Evolutionary conservation across 169 alveolate species (phyloP).

Genomic region (Eimeria falciformis): DNA sequence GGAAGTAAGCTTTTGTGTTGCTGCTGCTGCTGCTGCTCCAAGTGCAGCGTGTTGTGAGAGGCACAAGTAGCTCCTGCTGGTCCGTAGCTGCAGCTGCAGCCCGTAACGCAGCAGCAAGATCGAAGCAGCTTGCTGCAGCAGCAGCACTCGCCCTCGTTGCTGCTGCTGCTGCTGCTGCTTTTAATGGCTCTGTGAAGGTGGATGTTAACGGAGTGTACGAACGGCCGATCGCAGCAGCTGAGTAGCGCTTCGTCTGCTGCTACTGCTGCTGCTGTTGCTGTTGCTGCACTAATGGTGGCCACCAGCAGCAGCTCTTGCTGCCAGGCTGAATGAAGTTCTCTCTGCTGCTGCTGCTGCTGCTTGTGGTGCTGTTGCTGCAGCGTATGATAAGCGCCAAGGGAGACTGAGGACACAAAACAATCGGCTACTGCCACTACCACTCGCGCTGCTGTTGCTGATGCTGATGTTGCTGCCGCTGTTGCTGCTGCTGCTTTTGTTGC

Average conservation of each 20-base stretch:
- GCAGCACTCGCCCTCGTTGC: constrained; percentile 18
- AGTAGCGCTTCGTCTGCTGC: constrained; percentile 7
- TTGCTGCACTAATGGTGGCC: constrained; percentile 43
- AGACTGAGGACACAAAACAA: not conserved
- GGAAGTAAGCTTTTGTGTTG: not conserved
- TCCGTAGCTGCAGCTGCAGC: constrained; percentile 33
- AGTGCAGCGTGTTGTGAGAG: constrained; percentile 34
- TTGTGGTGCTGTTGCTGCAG: constrained; percentile 43
- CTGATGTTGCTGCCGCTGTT: not conserved
- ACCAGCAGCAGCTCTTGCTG: constrained; percentile 60
- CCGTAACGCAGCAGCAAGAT: constrained; percentile 38
- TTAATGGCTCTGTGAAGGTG: not conserved
- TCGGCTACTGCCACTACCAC: constrained; percentile 30
- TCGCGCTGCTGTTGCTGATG: not conserved
- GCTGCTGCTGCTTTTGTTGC: not conserved
- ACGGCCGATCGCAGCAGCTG: constrained; percentile 50
- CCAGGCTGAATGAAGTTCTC: not conserved
- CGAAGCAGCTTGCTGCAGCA: constrained; percentile 30
- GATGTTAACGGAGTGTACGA: constrained; percentile 49
- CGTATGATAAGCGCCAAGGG: constrained; percentile 24
- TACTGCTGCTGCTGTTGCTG: constrained; percentile 33
- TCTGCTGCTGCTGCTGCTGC: constrained; percentile 54
- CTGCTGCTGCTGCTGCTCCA: constrained; percentile 39
- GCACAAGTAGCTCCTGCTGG: constrained; percentile 16
- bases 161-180: constrained; percentile 68